Evolutionary conservation across 805 yeast genomes (phyloP), one percentile per base, ranked within the genome.

Genomic region (Barnettozyma wickerhamii): DNA sequence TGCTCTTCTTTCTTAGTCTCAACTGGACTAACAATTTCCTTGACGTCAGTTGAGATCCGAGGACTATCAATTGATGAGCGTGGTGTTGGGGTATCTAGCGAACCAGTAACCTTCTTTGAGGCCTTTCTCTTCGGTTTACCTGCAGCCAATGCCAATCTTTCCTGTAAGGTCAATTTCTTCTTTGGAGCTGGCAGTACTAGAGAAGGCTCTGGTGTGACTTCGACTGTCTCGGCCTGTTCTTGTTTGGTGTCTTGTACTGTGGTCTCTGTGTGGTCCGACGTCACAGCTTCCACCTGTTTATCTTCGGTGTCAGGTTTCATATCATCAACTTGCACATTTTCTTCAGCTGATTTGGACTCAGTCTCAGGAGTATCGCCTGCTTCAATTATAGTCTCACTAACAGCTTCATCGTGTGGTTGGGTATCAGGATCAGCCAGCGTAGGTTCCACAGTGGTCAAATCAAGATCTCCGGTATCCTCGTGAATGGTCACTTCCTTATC

Each of bases 91-190:
- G 33, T 15, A 1, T 3, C 13, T 5, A 14, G 20, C 4, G n/a
- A n/a, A n/a, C 20, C 10, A 10, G n/a, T 10, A 6, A 7, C 19
- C 14, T 37, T 38, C 17, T 33, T 41, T 4, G 56, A 49, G 4
- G 45, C 21, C n/a, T 42, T 46, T 45, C 55, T 41, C 46, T 53
- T 53, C 36, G 58, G 43, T 50, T 60, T 37, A 29, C 64, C 64
- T 6, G 95, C 88, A 1, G 96, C 96, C 46, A 79, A 62, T 2
- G 93, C 95, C 38, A 90, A 68, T 46, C 97, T 70, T 53, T 90
- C 96, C 53, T 87, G 95, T 50, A 91, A 68, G 0, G 95, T 80
- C 15, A 86, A 64, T 47, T 90, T 69, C 58, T 82, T 83, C 49
- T 69, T 71, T 23, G 69, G 61, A 23, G 60, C 45, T 51, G 59